Percentiles rank a stretch among this genome's conserved stretches.
These are phyloP conservation scores for Cystofilobasidium ferigula DNA, from an alignment of 768 basidiomycete species.

Conservation along the genomic window DNA sequence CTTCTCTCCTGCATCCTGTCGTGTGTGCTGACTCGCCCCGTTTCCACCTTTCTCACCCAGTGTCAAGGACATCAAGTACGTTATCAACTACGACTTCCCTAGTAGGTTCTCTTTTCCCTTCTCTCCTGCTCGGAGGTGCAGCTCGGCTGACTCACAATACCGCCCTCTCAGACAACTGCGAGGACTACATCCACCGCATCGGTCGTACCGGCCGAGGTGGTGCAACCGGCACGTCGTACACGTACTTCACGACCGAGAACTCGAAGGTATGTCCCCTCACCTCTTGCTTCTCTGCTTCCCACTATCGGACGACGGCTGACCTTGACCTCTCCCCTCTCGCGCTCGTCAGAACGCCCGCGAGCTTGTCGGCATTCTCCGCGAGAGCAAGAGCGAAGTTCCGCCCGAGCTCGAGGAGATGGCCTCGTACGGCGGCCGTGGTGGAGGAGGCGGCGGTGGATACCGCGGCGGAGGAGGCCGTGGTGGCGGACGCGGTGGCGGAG, in stretches of 20 bases:
- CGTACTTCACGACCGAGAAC: conserved; percentile 48
- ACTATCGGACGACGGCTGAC: background rate
- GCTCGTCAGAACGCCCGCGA: conserved; percentile 70
- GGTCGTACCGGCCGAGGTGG: conserved; percentile 73
- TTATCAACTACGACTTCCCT: conserved; percentile 85
- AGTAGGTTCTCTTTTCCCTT: conserved; percentile 33
- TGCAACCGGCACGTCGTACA: conserved; percentile 72
- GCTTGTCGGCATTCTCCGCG: conserved; percentile 68
- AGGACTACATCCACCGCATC: conserved; percentile 98
- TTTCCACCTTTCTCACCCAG: conserved; percentile 37
- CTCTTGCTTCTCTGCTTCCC: background rate
- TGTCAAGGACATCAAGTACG: conserved; percentile 98
- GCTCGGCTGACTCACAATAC: background rate
- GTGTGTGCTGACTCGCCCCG: conserved; percentile 28
- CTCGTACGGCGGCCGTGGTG: conserved; percentile 71
- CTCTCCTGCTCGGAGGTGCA: background rate
- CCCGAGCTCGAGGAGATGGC: conserved; percentile 88
- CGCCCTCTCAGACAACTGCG: conserved; percentile 56
- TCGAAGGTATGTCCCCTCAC: conserved; percentile 42
- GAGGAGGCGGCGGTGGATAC: conserved; percentile 31
- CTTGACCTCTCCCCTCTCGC: background rate
- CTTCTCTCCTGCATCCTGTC: background rate
- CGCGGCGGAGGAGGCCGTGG: conserved; percentile 44
- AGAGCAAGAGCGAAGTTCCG: conserved; percentile 75
- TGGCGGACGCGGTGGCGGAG: conserved; percentile 43